These are phyloP conservation scores for Hymenoscyphus occultus DNA, from an alignment of 2,329 filamentous ascomycete species.

Conservation along the genomic window DNA sequence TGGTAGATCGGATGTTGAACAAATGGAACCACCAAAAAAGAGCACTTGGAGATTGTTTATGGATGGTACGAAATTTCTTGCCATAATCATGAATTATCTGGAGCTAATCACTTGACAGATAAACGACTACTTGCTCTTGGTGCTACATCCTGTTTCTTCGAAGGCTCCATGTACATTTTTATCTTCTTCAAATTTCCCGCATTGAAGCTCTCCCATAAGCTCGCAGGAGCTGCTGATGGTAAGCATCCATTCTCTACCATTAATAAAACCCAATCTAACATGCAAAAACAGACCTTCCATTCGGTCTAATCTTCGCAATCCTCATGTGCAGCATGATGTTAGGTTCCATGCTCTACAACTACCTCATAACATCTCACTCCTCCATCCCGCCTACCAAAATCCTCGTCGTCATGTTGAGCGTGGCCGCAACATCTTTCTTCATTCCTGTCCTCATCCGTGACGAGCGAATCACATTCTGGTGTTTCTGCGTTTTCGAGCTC, in stretches of 20 bases:
- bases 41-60: conserved; percentile 14
- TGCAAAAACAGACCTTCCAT: conserved; percentile 38
- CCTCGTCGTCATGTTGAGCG: conserved; percentile 39
- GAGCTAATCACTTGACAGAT: conserved; percentile 33
- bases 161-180: conserved; percentile 59
- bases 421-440: conserved; percentile 40
- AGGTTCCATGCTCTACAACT: conserved; percentile 51
- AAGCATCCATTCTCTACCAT: background rate
- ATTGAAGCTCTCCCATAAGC: conserved; percentile 42
- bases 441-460: conserved; percentile 43
- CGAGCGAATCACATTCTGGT: conserved; percentile 50
- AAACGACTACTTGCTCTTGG: conserved; percentile 49
- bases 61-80: conserved; percentile 4
- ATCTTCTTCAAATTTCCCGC: conserved; percentile 60
- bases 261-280: background rate
- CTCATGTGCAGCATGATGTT: conserved; percentile 59
- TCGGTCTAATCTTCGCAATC: conserved; percentile 52
- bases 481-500: conserved; percentile 54
- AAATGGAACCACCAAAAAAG: conserved; percentile 8
- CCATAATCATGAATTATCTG: background rate
- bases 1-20: conserved; percentile 13
- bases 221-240: conserved; percentile 29
- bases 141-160: conserved; percentile 53
- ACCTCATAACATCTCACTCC: conserved; percentile 15
- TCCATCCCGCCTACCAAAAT: conserved; percentile 26